Base-by-base conservation (phyloP, 2,329 filamentous ascomycete species). In the Sarocladium strictum region DNA sequence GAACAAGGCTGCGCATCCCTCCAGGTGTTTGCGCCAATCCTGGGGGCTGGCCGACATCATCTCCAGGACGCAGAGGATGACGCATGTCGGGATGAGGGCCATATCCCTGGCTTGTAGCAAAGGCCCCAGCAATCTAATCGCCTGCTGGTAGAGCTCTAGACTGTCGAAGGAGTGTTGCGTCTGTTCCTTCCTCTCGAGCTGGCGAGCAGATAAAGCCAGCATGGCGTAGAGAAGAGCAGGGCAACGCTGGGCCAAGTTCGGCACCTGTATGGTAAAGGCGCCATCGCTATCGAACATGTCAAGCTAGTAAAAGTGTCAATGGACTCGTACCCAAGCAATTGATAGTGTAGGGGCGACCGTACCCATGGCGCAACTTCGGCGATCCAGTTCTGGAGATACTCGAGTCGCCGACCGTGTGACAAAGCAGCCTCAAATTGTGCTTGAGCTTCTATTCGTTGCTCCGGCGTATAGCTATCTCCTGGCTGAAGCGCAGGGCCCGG, bases 211-310 rank as follows among this genome's bases (percentile, higher is more conserved):
- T 0, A 83, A 69, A 0, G 79, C 78, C 0, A 83, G 68, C 1
- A 83, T 69, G 2, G 77, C 75, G 57, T 78, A 79, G 1, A 76
- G 66, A 1, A 81, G 65, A 54, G 75, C 69, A 1, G 73, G 69
- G 12, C 74, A 75, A 15, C 66, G 66, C 27, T 72, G 74, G 2
- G 78, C 78, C 19, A 81, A 61, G 3, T 74, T 67, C 0, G 79
- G 76, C 1, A 83, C 66, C 37, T 79, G 72, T 1, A 79, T 72
- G 3, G 76, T 76, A 59, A 84, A 83, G 3, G 73, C 72, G 17
- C 76, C 72, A 24, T 75, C 68, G 26, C 71, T 73, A 59, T 84
- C 80, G 57, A 81, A 82, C 70, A 81, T 83, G 61, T 84, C 80
- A 14, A 83, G 72, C 76, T 76, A 45, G n/a, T 17, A 26, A 21